Evolutionary conservation across 768 basidiomycete genomes (phyloP).

Genomic region (Neoboletus subvelutipes): DNA sequence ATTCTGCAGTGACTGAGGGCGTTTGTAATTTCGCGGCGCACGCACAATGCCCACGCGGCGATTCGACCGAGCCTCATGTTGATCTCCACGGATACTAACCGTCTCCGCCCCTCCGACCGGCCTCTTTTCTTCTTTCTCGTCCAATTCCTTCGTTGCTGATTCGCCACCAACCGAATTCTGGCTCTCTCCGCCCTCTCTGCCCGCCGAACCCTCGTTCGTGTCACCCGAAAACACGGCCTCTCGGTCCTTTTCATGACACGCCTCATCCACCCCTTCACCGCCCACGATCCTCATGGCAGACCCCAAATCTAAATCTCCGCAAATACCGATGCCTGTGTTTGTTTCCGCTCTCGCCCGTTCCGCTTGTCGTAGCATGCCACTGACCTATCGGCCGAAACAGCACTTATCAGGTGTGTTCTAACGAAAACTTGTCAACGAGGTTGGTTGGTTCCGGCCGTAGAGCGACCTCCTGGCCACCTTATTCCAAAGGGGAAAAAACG

Average conservation of each 20-base stretch:
- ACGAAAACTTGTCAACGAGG: background rate
- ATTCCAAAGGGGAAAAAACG: background rate
- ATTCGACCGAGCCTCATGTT: constrained; percentile 38
- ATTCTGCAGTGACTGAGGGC: constrained; percentile 31
- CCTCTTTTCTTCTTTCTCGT: background rate
- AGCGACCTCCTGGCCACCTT: background rate
- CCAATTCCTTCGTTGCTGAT: constrained; percentile 1
- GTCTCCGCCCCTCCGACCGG: constrained; percentile 22
- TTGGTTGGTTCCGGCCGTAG: background rate
- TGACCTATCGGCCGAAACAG: constrained; percentile 3
- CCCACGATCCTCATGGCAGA: constrained; percentile 27
- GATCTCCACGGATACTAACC: constrained; percentile 17
- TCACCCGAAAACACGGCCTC: constrained; percentile 25
- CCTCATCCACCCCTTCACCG: constrained; percentile 22
- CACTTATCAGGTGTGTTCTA: constrained; percentile 7
- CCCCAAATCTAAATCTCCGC: constrained; percentile 26
- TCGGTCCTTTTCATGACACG: constrained; percentile 21
- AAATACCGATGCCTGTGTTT: constrained; percentile 3
- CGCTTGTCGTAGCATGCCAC: constrained; percentile 2
- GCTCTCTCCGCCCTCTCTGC: constrained; percentile 1
- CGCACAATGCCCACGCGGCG: constrained; percentile 45
- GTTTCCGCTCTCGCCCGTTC: background rate
- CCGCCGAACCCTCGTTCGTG: constrained; percentile 13
- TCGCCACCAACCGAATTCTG: constrained; percentile 4
- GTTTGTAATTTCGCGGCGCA: constrained; percentile 37